These are phyloP conservation scores for Basidiobolus meristosporus DNA, from an alignment of 371 early-diverging fungal genomes.

Conservation along the genomic window DNA sequence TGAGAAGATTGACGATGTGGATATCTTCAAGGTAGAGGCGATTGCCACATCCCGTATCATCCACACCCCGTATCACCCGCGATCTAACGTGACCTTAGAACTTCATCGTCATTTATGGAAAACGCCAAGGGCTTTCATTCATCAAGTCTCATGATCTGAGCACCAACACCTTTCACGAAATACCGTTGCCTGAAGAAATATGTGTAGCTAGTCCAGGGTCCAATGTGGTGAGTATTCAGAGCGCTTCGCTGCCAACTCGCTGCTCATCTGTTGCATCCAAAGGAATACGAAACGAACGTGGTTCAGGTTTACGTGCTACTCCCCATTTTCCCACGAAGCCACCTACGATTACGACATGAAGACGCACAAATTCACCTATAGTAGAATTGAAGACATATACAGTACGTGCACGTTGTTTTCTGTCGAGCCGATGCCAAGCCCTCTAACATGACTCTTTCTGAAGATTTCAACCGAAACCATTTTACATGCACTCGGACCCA, in stretches of 20 bases:
- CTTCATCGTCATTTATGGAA: slow-evolving; percentile 33
- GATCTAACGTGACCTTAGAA: slow-evolving; percentile 11
- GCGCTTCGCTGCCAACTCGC: not conserved
- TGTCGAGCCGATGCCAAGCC: not conserved
- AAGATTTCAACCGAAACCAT: slow-evolving; percentile 25
- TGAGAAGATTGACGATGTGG: slow-evolving; percentile 67
- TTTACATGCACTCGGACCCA: slow-evolving; percentile 27
- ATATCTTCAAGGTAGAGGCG: slow-evolving; percentile 37
- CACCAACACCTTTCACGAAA: slow-evolving; percentile 16
- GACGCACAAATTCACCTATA: slow-evolving; percentile 14
- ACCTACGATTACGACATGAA: slow-evolving; percentile 51
- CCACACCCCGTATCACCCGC: not conserved
- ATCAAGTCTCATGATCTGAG: slow-evolving; percentile 27
- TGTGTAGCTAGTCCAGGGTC: slow-evolving; percentile 40
- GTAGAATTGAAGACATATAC: slow-evolving; percentile 23
- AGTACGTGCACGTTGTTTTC: slow-evolving; percentile 12
- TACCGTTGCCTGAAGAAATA: slow-evolving; percentile 31
- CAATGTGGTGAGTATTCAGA: slow-evolving; percentile 23
- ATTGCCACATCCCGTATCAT: not conserved
- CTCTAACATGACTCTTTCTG: not conserved
- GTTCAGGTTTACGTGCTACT: slow-evolving; percentile 42
- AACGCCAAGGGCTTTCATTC: slow-evolving; percentile 32
- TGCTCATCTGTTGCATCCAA: slow-evolving; percentile 1
- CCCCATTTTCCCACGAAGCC: slow-evolving; percentile 47
- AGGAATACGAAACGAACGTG: slow-evolving; percentile 42